Evolutionary conservation across 2,329 filamentous ascomycete species (phyloP).

Genomic region (Seiridium cupressi): DNA sequence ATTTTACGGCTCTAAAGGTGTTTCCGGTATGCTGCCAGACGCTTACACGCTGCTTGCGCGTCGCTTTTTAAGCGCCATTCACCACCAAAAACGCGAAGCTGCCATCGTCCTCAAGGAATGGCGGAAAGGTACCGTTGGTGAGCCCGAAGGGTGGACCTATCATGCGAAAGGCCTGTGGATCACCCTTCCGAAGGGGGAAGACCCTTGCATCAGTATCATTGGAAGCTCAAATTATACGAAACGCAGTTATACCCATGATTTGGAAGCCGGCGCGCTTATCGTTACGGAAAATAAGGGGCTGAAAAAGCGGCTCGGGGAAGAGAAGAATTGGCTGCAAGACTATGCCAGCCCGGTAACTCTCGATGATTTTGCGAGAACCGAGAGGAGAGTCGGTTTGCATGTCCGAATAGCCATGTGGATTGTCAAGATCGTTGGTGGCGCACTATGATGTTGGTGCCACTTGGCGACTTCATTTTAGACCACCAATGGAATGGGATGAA

Average conservation of each 20-base stretch:
- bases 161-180: conserved; percentile 97
- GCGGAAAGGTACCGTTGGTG: conserved; percentile 76
- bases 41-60: conserved; percentile 89
- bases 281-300: conserved; percentile 75
- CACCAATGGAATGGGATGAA: not conserved
- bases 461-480: not conserved
- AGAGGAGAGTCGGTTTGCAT: conserved; percentile 80
- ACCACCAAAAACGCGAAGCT: conserved; percentile 43
- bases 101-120: conserved; percentile 81
- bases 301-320: conserved; percentile 70
- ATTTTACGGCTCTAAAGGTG: conserved; percentile 84
- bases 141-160: conserved; percentile 90
- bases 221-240: conserved; percentile 97
- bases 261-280: conserved; percentile 85
- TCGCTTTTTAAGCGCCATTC: conserved; percentile 67
- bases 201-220: conserved; percentile 77
- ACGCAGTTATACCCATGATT: conserved; percentile 85
- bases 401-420: conserved; percentile 94
- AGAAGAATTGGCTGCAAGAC: conserved; percentile 77
- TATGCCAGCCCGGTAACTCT: conserved; percentile 67
- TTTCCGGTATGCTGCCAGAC: conserved; percentile 85
- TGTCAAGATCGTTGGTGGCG: conserved; percentile 80
- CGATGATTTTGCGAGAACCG: conserved; percentile 76
- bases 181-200: conserved; percentile 62
- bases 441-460: conserved; percentile 53